phyloP scores from a whole-genome alignment of 1,139 yeast species.

The Hansenula anomala region DNA sequence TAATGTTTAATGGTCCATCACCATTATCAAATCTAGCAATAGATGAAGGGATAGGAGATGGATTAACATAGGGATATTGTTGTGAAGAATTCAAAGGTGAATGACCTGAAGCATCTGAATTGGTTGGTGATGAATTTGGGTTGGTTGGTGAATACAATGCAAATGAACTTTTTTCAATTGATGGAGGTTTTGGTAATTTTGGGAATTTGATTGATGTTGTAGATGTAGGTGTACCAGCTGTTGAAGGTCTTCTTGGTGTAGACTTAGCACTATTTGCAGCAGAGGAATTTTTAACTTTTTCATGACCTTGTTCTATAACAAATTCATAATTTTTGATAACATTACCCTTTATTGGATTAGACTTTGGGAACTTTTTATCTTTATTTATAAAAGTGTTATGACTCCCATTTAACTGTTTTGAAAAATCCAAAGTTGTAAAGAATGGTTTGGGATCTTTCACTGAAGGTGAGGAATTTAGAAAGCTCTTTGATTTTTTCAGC shows the following conservation, averaged over 20 bases:
- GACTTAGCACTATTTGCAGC: conserved; percentile 4
- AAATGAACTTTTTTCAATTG: conserved; percentile 13
- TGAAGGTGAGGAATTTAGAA: conserved; percentile 9
- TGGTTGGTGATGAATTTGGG: conserved; percentile 17
- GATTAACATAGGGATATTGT: conserved; percentile 4
- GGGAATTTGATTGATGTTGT: conserved; percentile 15
- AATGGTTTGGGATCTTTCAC: conserved; percentile 9
- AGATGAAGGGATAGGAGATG: conserved; percentile 11
- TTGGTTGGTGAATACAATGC: conserved; percentile 13
- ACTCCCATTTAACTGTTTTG: conserved; percentile 6
- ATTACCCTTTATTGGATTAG: conserved; percentile 8
- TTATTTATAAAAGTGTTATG: background rate
- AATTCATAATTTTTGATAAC: conserved; percentile 19
- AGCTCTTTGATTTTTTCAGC: conserved; percentile 20
- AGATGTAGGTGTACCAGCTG: conserved; percentile 1
- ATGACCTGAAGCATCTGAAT: conserved; percentile 18
- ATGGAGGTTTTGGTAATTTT: conserved; percentile 17
- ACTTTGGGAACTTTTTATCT: background rate
- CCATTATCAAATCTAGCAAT: conserved; percentile 7
- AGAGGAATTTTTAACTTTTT: conserved; percentile 2
- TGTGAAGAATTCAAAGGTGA: conserved; percentile 11
- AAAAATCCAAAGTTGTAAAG: conserved; percentile 21
- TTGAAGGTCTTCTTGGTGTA: conserved; percentile 15
- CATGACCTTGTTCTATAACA: conserved; percentile 17
- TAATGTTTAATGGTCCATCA: conserved; percentile 1